Base-by-base conservation (phyloP, 257 asterid species). In the Handroanthus guayacan region DNA sequence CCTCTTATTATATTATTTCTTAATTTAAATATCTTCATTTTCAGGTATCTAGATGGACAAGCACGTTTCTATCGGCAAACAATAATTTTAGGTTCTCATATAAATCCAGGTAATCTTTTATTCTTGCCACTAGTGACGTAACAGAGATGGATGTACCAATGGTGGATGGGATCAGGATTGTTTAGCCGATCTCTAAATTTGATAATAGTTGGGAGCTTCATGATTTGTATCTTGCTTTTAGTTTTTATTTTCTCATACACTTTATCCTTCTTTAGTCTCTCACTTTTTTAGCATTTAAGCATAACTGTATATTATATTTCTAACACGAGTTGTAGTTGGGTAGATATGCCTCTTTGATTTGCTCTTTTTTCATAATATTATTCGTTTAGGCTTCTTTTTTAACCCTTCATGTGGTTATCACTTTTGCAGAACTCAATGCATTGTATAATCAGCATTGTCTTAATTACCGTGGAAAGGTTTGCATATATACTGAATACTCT, bases 1-100 rank as follows among this genome's bases (percentile, higher is more conserved):
- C 44, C 71, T 77, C 65, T 79, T 67, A 39, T 47, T 48, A 2
- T 45, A 8, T 41, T 16, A 34, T 75, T 61, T 72, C 77, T 57
- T 63, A 41, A 55, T 18, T 63, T 76, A 31, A 69, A 61, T 79
- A 11, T 75, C 44, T 80, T 56, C 67, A 13, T 79, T 74, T 39
- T 67, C 71, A 95, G 99, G 99, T 92, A 91, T 73, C 75, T 91
- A 73, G 98, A 95, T 62, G 97, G 87, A 69, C 99, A 89, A 81
- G 94, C 98, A 4, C 93, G 79, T 16, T 89, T 87, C 90, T 95
- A 92, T 77, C 88, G 99, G 83, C 99, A 95, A 78, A 83, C 99
- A 60, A 77, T 95, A 80, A 78, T 95, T 67, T 86, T 95, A 75
- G 78, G 95, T 80, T 92, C 98, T 79, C 98, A 95, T 81, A 47